Percentiles rank a stretch among this genome's conserved stretches.
Conservation (phyloP, 441 rosid genomes). For the Bocquillonia castaneifolia region DNA sequence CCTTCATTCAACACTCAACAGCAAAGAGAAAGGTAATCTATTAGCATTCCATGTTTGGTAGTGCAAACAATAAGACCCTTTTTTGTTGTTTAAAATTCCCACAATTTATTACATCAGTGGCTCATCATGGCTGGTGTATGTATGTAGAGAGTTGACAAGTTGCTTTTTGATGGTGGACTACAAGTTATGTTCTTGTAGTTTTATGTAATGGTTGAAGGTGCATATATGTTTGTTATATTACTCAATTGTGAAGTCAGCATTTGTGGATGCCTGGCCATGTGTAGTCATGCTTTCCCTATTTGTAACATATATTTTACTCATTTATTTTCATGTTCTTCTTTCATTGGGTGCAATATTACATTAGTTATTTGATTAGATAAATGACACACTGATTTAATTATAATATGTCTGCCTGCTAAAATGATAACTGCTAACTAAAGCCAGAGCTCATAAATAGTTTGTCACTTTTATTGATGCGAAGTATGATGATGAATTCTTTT, state of each 20-base stretch:
- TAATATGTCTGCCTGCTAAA: too few species aligned
- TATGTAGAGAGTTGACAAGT: not conserved
- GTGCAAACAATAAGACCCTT: not conserved
- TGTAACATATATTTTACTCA: not conserved
- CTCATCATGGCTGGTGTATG: not conserved
- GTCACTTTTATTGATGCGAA: not conserved
- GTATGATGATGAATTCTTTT: not conserved
- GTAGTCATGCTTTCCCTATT: too few species aligned
- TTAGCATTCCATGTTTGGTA: constrained; percentile 11
- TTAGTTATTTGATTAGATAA: too few species aligned
- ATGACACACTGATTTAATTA: too few species aligned
- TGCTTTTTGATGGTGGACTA: too few species aligned
- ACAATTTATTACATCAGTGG: not conserved
- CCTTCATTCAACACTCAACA: constrained; percentile 87
- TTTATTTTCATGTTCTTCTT: not conserved
- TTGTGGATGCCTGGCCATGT: too few species aligned
- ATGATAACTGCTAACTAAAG: not conserved
- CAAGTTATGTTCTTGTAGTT: too few species aligned
- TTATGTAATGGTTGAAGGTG: too few species aligned
- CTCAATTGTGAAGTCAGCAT: too few species aligned
- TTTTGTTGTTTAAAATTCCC: not conserved
- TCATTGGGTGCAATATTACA: not conserved
- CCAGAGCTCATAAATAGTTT: not conserved
- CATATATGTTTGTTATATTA: too few species aligned
- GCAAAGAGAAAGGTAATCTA: constrained; percentile 81